phyloP scores from a whole-genome alignment of 2,329 filamentous ascomycete species.

The Leptographium flavum region DNA sequence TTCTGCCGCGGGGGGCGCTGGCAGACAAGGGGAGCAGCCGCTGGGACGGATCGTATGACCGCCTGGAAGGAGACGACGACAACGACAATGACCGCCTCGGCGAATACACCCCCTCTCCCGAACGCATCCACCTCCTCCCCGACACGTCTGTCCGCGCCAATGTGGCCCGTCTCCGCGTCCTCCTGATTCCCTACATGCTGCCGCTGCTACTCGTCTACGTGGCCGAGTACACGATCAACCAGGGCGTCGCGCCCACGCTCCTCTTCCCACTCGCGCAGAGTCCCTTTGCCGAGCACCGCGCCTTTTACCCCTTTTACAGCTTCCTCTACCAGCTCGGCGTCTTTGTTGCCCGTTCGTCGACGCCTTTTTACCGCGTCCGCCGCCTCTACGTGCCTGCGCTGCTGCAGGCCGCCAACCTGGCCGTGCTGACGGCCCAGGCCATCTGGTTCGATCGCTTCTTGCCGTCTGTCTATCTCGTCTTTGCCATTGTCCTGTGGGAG shows the following conservation, averaged over 20 bases:
- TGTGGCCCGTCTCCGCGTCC: conserved; percentile 48
- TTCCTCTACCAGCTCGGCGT: conserved; percentile 93
- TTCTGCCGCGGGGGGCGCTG: conserved; percentile 59
- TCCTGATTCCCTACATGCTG: conserved; percentile 76
- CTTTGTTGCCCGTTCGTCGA: conserved; percentile 84
- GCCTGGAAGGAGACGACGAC: conserved; percentile 14
- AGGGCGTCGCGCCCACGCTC: conserved; percentile 79
- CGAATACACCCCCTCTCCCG: conserved; percentile 7
- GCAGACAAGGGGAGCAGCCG: conserved; percentile 14
- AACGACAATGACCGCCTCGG: conserved; percentile 15
- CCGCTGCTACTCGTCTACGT: conserved; percentile 86
- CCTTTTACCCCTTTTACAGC: conserved; percentile 89
- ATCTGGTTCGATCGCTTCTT: conserved; percentile 55
- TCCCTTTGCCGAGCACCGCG: conserved; percentile 68
- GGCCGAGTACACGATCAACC: conserved; percentile 95
- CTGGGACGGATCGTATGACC: too few species aligned
- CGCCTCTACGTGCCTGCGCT: conserved; percentile 69
- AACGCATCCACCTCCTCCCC: too few species aligned
- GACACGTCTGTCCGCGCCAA: conserved; percentile 27
- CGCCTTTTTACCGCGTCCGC: conserved; percentile 72
- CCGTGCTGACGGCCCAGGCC: conserved; percentile 60
- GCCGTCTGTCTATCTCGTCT: conserved; percentile 75
- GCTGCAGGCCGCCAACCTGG: conserved; percentile 68
- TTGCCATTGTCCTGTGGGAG: conserved; percentile 82
- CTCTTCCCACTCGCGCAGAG: conserved; percentile 66